Evolutionary conservation across 306 rosid genomes (phyloP).

Genomic region (Medicago arabica): DNA sequence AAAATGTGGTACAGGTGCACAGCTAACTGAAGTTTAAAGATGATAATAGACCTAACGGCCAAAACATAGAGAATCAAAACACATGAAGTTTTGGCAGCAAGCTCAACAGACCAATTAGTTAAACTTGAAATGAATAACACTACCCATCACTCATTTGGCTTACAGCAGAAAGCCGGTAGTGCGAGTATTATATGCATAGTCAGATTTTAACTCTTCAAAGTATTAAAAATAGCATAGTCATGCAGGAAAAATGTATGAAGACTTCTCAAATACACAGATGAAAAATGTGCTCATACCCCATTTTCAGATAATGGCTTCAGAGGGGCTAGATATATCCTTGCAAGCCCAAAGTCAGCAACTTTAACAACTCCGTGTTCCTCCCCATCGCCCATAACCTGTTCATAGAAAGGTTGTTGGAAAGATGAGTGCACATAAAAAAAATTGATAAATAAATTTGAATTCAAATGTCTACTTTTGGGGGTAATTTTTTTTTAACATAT

Average conservation of each 20-base stretch:
- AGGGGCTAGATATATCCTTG: conserved; percentile 96
- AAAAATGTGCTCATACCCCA: conserved; percentile 66
- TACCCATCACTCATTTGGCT: conserved; percentile 33
- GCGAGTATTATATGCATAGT: conserved; percentile 1
- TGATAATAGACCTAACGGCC: conserved; percentile 12
- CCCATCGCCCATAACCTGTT: conserved; percentile 93
- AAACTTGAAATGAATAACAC: conserved; percentile 31
- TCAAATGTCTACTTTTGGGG: conserved; percentile 9
- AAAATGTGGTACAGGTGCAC: conserved; percentile 23
- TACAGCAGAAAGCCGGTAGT: conserved; percentile 30
- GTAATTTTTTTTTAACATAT: conserved; percentile 17
- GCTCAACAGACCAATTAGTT: conserved; percentile 26
- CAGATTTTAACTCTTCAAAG: conserved; percentile 9
- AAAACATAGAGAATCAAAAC: conserved; percentile 27
- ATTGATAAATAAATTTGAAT: conserved; percentile 8
- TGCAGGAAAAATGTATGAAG: background rate
- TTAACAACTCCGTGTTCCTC: conserved; percentile 94
- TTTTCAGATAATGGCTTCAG: conserved; percentile 74
- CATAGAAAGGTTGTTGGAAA: conserved; percentile 30
- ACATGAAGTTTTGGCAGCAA: background rate
- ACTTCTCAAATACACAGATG: conserved; percentile 23
- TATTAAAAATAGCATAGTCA: conserved; percentile 10
- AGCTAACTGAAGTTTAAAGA: conserved; percentile 22
- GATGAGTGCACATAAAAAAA: conserved; percentile 18
- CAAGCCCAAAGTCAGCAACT: conserved; percentile 99